These are phyloP conservation scores for Backusella macrospora DNA, from an alignment of 192 early-diverging fungal species.

Conservation along the genomic window DNA sequence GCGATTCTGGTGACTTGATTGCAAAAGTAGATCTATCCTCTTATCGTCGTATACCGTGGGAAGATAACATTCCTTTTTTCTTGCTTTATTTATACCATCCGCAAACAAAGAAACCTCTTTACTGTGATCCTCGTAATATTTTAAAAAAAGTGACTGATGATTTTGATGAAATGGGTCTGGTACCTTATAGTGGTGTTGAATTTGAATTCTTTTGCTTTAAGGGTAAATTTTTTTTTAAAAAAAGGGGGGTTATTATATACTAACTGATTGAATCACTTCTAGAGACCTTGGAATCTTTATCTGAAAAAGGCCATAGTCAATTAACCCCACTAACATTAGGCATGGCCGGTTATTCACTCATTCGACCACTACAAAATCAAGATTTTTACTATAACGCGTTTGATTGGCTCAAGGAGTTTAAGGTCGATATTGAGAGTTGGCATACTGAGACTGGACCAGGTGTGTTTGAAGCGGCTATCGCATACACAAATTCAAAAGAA, in stretches of 20 bases:
- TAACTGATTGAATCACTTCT: neutral
- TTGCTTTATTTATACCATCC: slow-evolving; percentile 70
- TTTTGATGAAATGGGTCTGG: slow-evolving; percentile 41
- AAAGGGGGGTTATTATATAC: neutral
- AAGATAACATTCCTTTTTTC: slow-evolving; percentile 73
- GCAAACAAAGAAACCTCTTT: slow-evolving; percentile 51
- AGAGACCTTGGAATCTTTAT: slow-evolving; percentile 74
- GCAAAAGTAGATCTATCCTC: slow-evolving; percentile 68
- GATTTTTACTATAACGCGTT: slow-evolving; percentile 73
- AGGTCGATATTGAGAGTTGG: slow-evolving; percentile 70
- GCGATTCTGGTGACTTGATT: slow-evolving; percentile 62
- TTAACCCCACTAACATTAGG: slow-evolving; percentile 69
- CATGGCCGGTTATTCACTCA: slow-evolving; percentile 82
- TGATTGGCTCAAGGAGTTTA: slow-evolving; percentile 60
- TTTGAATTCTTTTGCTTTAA: slow-evolving; percentile 83
- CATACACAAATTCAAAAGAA: slow-evolving; percentile 61
- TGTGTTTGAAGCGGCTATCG: slow-evolving; percentile 78
- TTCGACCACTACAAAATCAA: slow-evolving; percentile 67
- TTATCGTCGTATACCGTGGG: slow-evolving; percentile 73
- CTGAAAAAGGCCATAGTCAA: slow-evolving; percentile 57
- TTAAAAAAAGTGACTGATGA: slow-evolving; percentile 51
- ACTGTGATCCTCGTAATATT: slow-evolving; percentile 65
- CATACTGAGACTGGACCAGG: slow-evolving; percentile 88
- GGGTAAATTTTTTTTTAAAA: no score
- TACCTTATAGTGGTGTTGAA: slow-evolving; percentile 60